Conservation (phyloP, 2,329 filamentous ascomycete genomes). For the Colletotrichum gloeosporioides region DNA sequence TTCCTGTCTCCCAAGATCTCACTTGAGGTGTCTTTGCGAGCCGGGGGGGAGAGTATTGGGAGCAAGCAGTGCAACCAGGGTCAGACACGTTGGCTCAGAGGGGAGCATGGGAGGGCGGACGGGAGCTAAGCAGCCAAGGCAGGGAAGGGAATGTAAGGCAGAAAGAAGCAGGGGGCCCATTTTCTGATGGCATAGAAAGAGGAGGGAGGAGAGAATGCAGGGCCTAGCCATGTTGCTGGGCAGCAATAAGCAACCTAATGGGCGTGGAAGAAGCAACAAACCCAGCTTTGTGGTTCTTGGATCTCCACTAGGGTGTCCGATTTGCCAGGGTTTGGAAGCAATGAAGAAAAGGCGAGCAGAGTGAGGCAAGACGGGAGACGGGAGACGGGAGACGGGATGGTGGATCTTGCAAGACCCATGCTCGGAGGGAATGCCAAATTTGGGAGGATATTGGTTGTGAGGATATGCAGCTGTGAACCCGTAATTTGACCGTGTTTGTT, state of each 20-base stretch:
- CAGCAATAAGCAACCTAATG: slow-evolving; percentile 8
- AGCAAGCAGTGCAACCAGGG: slow-evolving; percentile 5
- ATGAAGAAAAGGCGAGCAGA: slow-evolving; percentile 5
- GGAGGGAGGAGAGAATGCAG: slow-evolving; percentile 3
- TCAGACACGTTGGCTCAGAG: not conserved
- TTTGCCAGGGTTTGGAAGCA: not conserved
- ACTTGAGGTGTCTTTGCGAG: slow-evolving; percentile 12
- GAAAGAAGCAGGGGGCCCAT: not conserved
- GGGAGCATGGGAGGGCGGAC: not conserved
- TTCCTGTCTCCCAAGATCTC: slow-evolving; percentile 21
- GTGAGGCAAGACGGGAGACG: not conserved
- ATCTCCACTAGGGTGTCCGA: not conserved
- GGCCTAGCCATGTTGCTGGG: not conserved
- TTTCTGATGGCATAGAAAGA: not conserved
- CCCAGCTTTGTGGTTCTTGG: slow-evolving; percentile 17
- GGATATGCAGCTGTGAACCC: not conserved
- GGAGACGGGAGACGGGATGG: not conserved
- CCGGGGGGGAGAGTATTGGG: not conserved
- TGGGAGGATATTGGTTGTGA: not conserved
- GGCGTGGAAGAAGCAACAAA: slow-evolving; percentile 14
- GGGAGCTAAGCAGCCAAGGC: slow-evolving; percentile 5
- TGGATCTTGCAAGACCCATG: not conserved
- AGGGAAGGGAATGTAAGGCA: not conserved
- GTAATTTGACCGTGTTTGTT: not conserved
- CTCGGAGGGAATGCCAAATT: not conserved